Base-by-base conservation (phyloP, 257 asterid species). In the Plectranthus barbatus region DNA sequence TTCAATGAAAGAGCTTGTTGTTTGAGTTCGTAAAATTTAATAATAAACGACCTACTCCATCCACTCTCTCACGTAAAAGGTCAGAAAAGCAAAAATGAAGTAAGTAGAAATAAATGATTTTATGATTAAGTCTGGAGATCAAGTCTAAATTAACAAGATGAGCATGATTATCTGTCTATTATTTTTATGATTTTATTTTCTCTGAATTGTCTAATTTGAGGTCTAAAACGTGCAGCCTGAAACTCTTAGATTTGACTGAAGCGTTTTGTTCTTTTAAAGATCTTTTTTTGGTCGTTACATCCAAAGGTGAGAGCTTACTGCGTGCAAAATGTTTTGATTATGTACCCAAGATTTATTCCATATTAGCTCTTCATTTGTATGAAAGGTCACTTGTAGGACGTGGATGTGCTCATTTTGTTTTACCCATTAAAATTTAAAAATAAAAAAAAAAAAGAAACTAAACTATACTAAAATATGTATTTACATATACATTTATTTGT, bases 351-450 rank as follows among this genome's bases (percentile, higher is more conserved):
- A 57, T 56, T 66, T 47, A 26, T 56, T 52, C 54, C 24, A 14
- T 6, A 13, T 34, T 53, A 18, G 64, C 79, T 70, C 59, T 66
- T 73, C 58, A 24, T 11, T 62, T 17, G 5, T 64, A 19, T 60
- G 67, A 67, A 73, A 70, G 59, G 71, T 47, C 60, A 68, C 40
- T 23, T 14, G 44, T 55, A 26, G 60, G 33, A 57, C 15, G 23
- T 18, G 41, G 46, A 19, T 29, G 31, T 49, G 57, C 29, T 21
- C 8, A 20, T 17, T 37, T 48, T 20, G 47, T 19, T 20, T 72
- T 45, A 45, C 58, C 48, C 53, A 19, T 41, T 31, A 23, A 49
- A 50, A 31, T 31, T n/a, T n/a, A n/a, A n/a, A n/a, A 7, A 48
- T 24, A 24, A 9, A 3, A 40, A 23, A 19, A 49, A 5, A 29